phyloP scores from a whole-genome alignment of 73 alveolate genomes.

The Effrenium voratum region DNA sequence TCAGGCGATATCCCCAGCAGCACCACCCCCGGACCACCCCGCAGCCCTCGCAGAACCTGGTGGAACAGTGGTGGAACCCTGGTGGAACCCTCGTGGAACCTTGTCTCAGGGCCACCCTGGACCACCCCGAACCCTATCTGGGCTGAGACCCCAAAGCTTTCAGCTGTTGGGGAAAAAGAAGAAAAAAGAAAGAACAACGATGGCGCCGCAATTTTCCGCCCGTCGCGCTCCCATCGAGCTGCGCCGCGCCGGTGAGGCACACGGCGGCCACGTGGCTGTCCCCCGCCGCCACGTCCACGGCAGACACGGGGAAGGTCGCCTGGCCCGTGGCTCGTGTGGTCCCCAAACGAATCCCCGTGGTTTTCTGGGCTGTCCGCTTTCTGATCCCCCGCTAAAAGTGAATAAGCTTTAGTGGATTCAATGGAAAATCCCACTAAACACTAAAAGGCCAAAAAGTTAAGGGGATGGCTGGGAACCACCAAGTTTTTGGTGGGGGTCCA shows the following conservation, averaged over 20 bases:
- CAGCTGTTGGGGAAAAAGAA: not conserved
- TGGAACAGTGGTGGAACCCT: no score
- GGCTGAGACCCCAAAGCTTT: not conserved
- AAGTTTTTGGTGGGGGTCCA: no score
- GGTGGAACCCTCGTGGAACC: not conserved
- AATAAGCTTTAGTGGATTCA: no score
- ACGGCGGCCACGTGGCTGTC: conserved; percentile 87
- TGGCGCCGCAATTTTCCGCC: not conserved
- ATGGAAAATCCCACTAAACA: no score
- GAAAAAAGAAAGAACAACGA: not conserved
- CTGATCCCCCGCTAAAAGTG: no score
- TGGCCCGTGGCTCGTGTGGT: not conserved
- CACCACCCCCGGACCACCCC: no score
- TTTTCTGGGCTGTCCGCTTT: no score
- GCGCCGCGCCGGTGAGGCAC: conserved; percentile 58
- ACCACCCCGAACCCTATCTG: not conserved
- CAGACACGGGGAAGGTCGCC: conserved; percentile 34
- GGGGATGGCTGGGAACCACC: no score
- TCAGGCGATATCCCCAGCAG: no score
- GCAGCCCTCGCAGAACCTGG: no score
- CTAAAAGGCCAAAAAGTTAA: no score
- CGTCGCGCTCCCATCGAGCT: not conserved
- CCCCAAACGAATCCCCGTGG: not conserved
- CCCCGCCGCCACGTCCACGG: conserved; percentile 65
- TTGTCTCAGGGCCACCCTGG: not conserved